Percentiles rank a stretch among this genome's conserved stretches.
These are phyloP conservation scores for Brettanomyces sp. DNA, from an alignment of 805 yeast genomes.

Conservation along the genomic window DNA sequence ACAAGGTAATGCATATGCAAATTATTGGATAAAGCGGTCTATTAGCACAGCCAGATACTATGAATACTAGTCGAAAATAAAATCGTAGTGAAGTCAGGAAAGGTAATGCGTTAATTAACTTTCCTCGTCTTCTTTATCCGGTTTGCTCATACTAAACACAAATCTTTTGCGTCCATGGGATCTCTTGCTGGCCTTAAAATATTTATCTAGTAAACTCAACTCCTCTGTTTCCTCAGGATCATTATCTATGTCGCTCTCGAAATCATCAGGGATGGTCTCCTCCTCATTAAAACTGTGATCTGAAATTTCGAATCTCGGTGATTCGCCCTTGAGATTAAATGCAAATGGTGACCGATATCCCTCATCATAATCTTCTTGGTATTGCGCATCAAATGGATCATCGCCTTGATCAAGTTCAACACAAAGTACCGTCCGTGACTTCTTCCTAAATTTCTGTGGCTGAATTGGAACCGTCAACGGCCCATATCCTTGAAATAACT, in stretches of 20 bases:
- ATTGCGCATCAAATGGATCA: constrained; percentile 9
- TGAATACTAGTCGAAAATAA: too few species aligned
- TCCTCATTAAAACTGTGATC: constrained; percentile 1
- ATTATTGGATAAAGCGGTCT: too few species aligned
- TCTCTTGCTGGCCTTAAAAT: too few species aligned
- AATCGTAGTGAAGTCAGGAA: too few species aligned
- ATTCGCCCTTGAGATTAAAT: not conserved
- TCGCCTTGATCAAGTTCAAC: constrained; percentile 24
- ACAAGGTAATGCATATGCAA: too few species aligned
- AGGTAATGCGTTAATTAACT: too few species aligned
- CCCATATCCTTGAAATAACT: constrained; percentile 27
- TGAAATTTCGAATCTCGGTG: not conserved
- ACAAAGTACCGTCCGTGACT: constrained; percentile 20
- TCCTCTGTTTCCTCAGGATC: not conserved
- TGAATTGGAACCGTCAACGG: constrained; percentile 25
- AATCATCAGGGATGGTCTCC: not conserved
- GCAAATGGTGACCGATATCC: not conserved
- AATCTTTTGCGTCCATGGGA: too few species aligned
- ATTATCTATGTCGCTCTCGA: not conserved
- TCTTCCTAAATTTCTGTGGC: constrained; percentile 14
- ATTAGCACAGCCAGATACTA: too few species aligned
- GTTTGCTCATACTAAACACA: too few species aligned
- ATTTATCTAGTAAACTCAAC: too few species aligned
- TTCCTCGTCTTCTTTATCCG: too few species aligned
- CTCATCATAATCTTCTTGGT: constrained; percentile 13